Conservation (phyloP, 208 protist genomes). For the Wallacemonas sp. region DNA sequence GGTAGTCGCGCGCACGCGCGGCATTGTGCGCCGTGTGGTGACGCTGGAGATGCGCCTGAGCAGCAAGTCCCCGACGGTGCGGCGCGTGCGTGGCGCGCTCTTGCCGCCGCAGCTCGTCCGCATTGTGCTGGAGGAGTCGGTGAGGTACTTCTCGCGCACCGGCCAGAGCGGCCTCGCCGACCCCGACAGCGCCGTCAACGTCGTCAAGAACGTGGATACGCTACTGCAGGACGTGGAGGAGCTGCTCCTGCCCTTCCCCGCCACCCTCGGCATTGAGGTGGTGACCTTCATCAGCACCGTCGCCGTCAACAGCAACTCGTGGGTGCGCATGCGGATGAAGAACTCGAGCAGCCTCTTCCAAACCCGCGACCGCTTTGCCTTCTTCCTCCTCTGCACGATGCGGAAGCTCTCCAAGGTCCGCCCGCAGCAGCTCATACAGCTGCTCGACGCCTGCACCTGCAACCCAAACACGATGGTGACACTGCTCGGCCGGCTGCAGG, state of each 20-base stretch:
- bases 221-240: constrained; percentile 70
- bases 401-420: constrained; percentile 43
- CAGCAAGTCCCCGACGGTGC: constrained; percentile 56
- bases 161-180: constrained; percentile 39
- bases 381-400: constrained; percentile 55
- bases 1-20: constrained; percentile 51
- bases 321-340: constrained; percentile 88
- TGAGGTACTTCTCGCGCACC: constrained; percentile 57
- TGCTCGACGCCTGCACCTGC: constrained; percentile 71
- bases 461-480: constrained; percentile 56
- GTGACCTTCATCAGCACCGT: constrained; percentile 81
- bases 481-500: constrained; percentile 55
- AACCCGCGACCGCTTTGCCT: constrained; percentile 71
- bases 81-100: constrained; percentile 38
- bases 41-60: constrained; percentile 73
- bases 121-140: constrained; percentile 78
- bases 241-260: constrained; percentile 56
- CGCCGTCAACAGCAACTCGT: constrained; percentile 86
- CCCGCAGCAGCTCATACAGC: constrained; percentile 49
- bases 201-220: constrained; percentile 77
- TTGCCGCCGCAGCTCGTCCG: constrained; percentile 48
- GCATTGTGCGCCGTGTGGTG: constrained; percentile 70
- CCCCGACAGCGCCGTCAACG: constrained; percentile 50
- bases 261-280: constrained; percentile 66
- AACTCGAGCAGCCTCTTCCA: constrained; percentile 76